phyloP scores from a whole-genome alignment of 1,139 yeast genomes.

The Taphrina deformans region DNA sequence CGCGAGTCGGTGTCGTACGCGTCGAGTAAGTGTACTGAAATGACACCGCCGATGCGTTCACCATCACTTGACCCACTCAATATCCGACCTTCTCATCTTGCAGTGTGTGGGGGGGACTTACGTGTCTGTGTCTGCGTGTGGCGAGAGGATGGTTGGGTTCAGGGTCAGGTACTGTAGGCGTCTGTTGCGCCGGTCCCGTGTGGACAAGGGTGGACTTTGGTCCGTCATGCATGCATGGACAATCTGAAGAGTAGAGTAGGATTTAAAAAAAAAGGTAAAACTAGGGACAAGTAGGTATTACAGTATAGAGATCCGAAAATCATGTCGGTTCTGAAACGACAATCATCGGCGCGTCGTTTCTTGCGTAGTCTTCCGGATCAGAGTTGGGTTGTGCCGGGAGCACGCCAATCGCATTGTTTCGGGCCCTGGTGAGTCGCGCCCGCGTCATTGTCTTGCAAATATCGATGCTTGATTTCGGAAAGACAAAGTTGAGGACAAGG shows the following conservation, averaged over 20 bases:
- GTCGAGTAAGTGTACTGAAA: not conserved
- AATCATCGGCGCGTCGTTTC: not conserved
- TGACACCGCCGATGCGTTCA: constrained; percentile 16
- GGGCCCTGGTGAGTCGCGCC: not conserved
- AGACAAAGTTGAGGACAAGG: constrained; percentile 63
- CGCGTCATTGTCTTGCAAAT: constrained; percentile 36
- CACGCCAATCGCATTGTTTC: not conserved
- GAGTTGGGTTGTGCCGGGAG: not conserved
- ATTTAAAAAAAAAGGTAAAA: no score
- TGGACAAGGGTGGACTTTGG: not conserved
- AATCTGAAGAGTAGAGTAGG: no score
- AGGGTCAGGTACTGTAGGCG: constrained; percentile 12
- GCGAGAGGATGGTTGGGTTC: not conserved
- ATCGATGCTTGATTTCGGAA: constrained; percentile 70
- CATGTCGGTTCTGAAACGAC: not conserved
- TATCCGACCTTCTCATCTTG: no score
- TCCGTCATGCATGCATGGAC: not conserved
- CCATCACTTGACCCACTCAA: not conserved
- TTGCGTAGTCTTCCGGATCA: constrained; percentile 1
- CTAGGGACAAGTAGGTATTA: no score
- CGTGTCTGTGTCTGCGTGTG: not conserved
- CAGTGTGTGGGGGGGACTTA: no score
- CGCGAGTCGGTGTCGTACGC: constrained; percentile 21
- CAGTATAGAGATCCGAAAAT: no score
- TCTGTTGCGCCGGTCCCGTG: not conserved